Conservation (phyloP, 495 filamentous ascomycete species). For the Corynascus novoguineensis region DNA sequence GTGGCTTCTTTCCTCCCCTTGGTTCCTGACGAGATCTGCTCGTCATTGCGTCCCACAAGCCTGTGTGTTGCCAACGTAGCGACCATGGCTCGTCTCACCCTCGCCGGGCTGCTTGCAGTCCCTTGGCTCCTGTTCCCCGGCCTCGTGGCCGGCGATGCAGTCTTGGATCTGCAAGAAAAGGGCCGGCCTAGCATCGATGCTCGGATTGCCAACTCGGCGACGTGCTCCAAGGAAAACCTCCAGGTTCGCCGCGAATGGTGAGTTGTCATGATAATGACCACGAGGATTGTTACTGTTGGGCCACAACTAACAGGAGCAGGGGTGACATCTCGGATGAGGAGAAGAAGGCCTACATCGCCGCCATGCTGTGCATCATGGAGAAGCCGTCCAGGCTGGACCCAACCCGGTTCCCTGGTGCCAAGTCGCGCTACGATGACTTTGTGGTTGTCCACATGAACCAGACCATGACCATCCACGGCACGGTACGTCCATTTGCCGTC, state of each 20-base stretch:
- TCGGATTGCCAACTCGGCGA: slow-evolving; percentile 39
- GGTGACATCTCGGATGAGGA: slow-evolving; percentile 43
- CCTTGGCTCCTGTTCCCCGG: slow-evolving; percentile 25
- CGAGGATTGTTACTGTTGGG: neutral
- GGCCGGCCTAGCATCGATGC: slow-evolving; percentile 37
- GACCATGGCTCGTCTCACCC: slow-evolving; percentile 27
- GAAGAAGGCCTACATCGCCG: slow-evolving; percentile 55
- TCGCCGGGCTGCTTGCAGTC: slow-evolving; percentile 26
- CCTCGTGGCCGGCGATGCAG: slow-evolving; percentile 34
- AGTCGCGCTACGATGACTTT: slow-evolving; percentile 60
- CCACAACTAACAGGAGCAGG: slow-evolving; percentile 33
- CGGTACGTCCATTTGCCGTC: slow-evolving; percentile 11
- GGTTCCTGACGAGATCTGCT: neutral
- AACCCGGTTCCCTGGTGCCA: slow-evolving; percentile 33
- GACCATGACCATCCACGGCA: slow-evolving; percentile 56
- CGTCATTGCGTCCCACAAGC: neutral
- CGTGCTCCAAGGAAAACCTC: slow-evolving; percentile 46
- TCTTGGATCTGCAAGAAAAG: slow-evolving; percentile 39
- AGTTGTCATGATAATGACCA: slow-evolving; percentile 8
- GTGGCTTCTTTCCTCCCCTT: neutral
- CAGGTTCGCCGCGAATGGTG: slow-evolving; percentile 46
- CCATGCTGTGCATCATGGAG: slow-evolving; percentile 58
- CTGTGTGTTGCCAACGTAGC: neutral
- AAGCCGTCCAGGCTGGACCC: slow-evolving; percentile 47
- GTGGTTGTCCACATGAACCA: slow-evolving; percentile 62